Evolutionary conservation across 2,329 filamentous ascomycete species (phyloP).

Genomic region (Colletotrichum nymphaeae): DNA sequence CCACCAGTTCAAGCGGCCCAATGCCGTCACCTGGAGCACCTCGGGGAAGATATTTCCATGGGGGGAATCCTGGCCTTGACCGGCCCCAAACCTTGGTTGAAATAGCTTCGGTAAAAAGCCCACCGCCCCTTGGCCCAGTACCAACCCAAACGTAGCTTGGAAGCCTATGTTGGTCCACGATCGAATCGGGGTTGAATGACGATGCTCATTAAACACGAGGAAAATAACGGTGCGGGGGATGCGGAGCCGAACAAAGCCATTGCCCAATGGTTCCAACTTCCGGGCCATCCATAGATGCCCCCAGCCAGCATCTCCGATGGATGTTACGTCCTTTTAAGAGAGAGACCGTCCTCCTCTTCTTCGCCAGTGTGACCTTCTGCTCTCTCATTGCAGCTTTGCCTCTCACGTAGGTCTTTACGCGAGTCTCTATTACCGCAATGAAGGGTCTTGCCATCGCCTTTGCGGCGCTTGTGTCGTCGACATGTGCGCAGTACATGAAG

Average conservation of each 20-base stretch:
- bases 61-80: background rate
- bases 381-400: background rate
- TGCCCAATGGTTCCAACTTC: conserved; percentile 1
- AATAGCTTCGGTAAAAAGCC: conserved; percentile 21
- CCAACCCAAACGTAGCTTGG: background rate
- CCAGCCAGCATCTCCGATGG: background rate
- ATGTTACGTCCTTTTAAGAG: conserved; percentile 10
- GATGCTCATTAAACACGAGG: conserved; percentile 1
- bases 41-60: conserved; percentile 1
- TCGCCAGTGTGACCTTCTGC: background rate
- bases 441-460: conserved; percentile 19
- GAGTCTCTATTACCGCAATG: conserved; percentile 12
- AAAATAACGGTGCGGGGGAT: conserved; percentile 25
- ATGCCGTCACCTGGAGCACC: conserved; percentile 20
- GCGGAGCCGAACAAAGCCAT: conserved; percentile 25
- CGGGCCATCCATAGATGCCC: background rate
- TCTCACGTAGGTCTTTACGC: conserved; percentile 5
- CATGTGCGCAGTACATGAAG: conserved; percentile 29
- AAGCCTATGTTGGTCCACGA: background rate
- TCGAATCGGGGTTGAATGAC: conserved; percentile 11
- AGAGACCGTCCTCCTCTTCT: background rate
- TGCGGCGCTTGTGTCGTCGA: conserved; percentile 24
- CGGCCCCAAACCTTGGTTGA: conserved; percentile 21
- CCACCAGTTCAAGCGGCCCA: conserved; percentile 34
- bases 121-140: conserved; percentile 1